These are phyloP conservation scores for Marsdenia floribunda DNA, from an alignment of 257 asterid species.

Conservation along the genomic window DNA sequence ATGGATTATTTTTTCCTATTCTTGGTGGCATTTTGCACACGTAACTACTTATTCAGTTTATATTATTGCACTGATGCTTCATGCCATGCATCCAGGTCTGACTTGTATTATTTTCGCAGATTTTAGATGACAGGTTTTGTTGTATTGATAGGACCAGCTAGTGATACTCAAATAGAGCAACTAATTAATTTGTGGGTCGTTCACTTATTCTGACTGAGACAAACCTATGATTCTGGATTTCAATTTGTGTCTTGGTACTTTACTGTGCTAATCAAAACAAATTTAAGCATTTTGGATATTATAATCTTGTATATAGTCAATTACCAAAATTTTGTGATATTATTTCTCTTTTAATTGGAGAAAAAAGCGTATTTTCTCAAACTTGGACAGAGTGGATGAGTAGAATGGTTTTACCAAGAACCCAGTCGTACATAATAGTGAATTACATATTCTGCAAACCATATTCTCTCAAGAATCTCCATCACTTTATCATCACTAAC, in stretches of 20 bases:
- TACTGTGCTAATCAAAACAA: background rate
- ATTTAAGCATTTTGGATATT: background rate
- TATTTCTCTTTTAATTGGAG: background rate
- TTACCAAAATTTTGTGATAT: background rate
- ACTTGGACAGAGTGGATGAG: background rate
- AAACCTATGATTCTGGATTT: background rate
- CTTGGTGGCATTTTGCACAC: background rate
- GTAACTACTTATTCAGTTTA: background rate
- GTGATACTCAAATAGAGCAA: background rate
- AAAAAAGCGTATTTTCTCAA: background rate
- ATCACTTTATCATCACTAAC: background rate
- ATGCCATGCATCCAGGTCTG: background rate
- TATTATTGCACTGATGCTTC: too few species aligned
- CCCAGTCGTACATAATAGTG: too few species aligned
- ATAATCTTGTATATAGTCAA: background rate
- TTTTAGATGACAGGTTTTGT: background rate
- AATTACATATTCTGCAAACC: too few species aligned
- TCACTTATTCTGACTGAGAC: background rate
- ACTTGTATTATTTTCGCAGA: background rate
- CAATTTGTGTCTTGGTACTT: background rate
- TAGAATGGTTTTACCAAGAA: background rate
- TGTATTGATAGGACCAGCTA: background rate
- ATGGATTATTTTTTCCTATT: background rate
- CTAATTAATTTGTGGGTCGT: background rate
- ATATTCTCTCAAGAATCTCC: too few species aligned